Percentiles rank a stretch among this genome's conserved stretches.
Conservation (phyloP, 192 early-diverging fungal genomes). For the Phycomyces blakesleeanus region DNA sequence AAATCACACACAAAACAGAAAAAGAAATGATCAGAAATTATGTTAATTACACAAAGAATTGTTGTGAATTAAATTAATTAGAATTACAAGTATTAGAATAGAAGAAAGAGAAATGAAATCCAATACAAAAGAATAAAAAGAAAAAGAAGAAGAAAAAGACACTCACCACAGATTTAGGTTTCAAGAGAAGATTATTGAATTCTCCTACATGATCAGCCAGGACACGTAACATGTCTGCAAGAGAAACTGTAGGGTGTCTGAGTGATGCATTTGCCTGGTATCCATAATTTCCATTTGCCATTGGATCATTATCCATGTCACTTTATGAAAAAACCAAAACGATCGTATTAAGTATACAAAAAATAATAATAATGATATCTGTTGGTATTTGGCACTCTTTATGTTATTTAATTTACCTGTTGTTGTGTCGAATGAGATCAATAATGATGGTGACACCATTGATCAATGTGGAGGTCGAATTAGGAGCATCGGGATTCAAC, state of each 20-base stretch:
- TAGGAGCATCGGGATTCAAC: conserved; percentile 72
- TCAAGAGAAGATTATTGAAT: conserved; percentile 70
- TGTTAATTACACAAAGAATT: too few relatives aligned
- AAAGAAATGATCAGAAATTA: too few relatives aligned
- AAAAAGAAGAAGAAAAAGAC: neutral
- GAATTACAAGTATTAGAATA: too few relatives aligned
- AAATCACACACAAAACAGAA: too few relatives aligned
- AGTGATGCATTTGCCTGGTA: neutral
- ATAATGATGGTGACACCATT: conserved; percentile 96
- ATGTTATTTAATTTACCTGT: conserved; percentile 57
- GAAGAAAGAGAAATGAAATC: too few relatives aligned
- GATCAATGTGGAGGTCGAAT: conserved; percentile 82
- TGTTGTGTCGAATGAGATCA: conserved; percentile 96
- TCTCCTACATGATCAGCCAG: conserved; percentile 72
- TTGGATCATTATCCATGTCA: conserved; percentile 27
- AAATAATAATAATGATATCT: too few relatives aligned
- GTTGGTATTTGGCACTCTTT: too few relatives aligned
- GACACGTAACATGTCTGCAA: conserved; percentile 87
- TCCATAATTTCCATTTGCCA: conserved; percentile 15
- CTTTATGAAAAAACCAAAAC: conserved; percentile 8
- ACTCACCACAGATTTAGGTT: conserved; percentile 73
- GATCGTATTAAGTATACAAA: neutral
- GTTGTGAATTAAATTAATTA: too few relatives aligned
- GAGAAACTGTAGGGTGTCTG: conserved; percentile 29
- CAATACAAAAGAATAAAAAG: neutral